Evolutionary conservation across 2,329 filamentous ascomycete species (phyloP).

Genomic region (Alternaria brassicicola): DNA sequence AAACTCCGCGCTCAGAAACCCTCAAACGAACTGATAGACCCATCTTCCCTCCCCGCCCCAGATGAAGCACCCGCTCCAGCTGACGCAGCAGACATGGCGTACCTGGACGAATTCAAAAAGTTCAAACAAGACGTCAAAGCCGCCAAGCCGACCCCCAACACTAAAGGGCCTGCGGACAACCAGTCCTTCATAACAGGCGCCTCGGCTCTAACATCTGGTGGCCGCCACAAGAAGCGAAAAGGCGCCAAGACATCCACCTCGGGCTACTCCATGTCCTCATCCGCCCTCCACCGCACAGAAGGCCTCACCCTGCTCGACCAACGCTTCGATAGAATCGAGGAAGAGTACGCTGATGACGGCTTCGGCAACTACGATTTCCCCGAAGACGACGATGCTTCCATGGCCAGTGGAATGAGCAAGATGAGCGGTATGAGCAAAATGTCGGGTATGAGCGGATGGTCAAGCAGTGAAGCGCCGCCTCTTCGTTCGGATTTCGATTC

Average conservation of each 20-base stretch:
- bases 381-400: slow-evolving; percentile 51
- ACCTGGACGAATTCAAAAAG: slow-evolving; percentile 90
- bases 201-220: slow-evolving; percentile 71
- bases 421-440: slow-evolving; percentile 57
- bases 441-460: slow-evolving; percentile 45
- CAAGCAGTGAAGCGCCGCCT: slow-evolving; percentile 54
- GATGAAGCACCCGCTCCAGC: slow-evolving; percentile 44
- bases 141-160: slow-evolving; percentile 39
- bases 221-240: slow-evolving; percentile 91
- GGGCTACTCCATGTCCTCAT: slow-evolving; percentile 90
- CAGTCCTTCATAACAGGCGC: slow-evolving; percentile 74
- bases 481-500: slow-evolving; percentile 80
- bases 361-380: slow-evolving; percentile 38
- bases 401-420: slow-evolving; percentile 56
- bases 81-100: slow-evolving; percentile 69
- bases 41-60: slow-evolving; percentile 39
- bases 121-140: slow-evolving; percentile 80
- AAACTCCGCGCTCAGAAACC: slow-evolving; percentile 46
- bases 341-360: slow-evolving; percentile 66
- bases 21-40: slow-evolving; percentile 58
- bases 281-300: slow-evolving; percentile 84
- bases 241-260: slow-evolving; percentile 88
- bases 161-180: slow-evolving; percentile 58
- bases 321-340: slow-evolving; percentile 88
- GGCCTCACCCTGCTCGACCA: slow-evolving; percentile 84